Conservation (phyloP, 2,329 filamentous ascomycete genomes). For the Bipolaris zeicola region DNA sequence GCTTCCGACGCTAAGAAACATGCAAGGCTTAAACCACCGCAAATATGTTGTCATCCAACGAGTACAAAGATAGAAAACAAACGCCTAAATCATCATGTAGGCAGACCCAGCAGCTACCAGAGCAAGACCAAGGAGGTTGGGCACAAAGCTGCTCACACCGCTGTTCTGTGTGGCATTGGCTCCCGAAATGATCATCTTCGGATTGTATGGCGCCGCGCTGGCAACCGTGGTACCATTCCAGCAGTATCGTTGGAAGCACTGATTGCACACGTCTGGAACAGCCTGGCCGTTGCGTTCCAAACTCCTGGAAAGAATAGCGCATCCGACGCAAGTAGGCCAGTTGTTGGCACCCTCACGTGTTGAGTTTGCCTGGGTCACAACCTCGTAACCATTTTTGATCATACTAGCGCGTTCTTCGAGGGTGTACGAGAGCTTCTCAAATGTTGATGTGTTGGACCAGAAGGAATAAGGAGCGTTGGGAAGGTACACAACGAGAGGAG, state of each 20-base stretch:
- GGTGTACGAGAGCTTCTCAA: slow-evolving; percentile 65
- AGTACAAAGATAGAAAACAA: neutral
- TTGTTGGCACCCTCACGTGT: slow-evolving; percentile 65
- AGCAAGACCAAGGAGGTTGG: slow-evolving; percentile 28
- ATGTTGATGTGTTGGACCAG: slow-evolving; percentile 80
- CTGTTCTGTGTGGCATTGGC: slow-evolving; percentile 28
- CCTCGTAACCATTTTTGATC: slow-evolving; percentile 84
- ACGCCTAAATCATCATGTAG: slow-evolving; percentile 21
- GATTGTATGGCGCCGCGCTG: slow-evolving; percentile 35
- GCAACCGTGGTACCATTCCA: slow-evolving; percentile 78
- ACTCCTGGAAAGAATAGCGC: slow-evolving; percentile 80
- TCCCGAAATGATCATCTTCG: slow-evolving; percentile 26
- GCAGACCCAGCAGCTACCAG: slow-evolving; percentile 25
- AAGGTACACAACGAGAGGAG: slow-evolving; percentile 83
- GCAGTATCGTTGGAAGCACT: slow-evolving; percentile 84
- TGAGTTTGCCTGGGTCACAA: slow-evolving; percentile 80
- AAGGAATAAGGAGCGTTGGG: slow-evolving; percentile 82
- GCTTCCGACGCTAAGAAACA: neutral
- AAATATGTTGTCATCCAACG: neutral
- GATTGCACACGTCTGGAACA: slow-evolving; percentile 72
- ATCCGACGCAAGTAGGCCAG: slow-evolving; percentile 86
- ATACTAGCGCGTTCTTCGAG: slow-evolving; percentile 73
- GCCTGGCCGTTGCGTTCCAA: slow-evolving; percentile 71
- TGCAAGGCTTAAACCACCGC: neutral
- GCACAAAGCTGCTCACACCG: slow-evolving; percentile 30